phyloP scores from a whole-genome alignment of 1,284 basidiomycete species.

The Amylostereum areolatum region DNA sequence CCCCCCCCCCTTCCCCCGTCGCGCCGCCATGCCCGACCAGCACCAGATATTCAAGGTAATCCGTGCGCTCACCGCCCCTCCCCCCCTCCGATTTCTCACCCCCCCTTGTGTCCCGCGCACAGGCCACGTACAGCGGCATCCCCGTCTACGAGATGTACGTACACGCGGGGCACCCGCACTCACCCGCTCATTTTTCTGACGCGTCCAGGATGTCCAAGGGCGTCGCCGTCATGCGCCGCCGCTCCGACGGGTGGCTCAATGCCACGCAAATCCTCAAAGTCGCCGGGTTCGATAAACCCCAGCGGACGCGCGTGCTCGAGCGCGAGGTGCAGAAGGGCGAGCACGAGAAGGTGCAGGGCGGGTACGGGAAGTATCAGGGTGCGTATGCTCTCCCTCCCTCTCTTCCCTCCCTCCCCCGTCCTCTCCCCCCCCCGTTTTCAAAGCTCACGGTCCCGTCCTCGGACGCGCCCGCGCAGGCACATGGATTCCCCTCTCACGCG shows the following conservation, averaged over 20 bases:
- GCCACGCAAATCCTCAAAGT: slow-evolving; percentile 99
- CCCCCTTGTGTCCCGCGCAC: slow-evolving; percentile 13
- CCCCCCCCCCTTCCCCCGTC: not conserved
- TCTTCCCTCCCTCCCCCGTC: not conserved
- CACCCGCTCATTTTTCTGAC: slow-evolving; percentile 27
- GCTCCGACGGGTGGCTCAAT: slow-evolving; percentile 96
- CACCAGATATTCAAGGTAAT: slow-evolving; percentile 16
- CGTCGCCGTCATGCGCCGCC: slow-evolving; percentile 95
- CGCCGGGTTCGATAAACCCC: slow-evolving; percentile 98
- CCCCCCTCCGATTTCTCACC: not conserved
- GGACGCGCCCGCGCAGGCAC: slow-evolving; percentile 63
- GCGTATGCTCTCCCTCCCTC: slow-evolving; percentile 18
- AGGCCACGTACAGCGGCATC: slow-evolving; percentile 87
- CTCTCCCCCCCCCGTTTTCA: not conserved
- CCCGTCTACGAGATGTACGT: slow-evolving; percentile 83
- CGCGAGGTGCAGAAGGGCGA: slow-evolving; percentile 98
- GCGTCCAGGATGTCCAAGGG: slow-evolving; percentile 83
- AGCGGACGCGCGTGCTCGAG: slow-evolving; percentile 94
- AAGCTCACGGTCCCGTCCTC: not conserved
- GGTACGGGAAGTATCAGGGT: slow-evolving; percentile 99
- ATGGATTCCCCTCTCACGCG: slow-evolving; percentile 96
- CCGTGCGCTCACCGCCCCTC: not conserved
- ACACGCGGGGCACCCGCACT: slow-evolving; percentile 26
- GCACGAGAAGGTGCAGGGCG: slow-evolving; percentile 99
- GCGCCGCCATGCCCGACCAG: slow-evolving; percentile 11